Evolutionary conservation across 1,284 basidiomycete species (phyloP), one percentile per base, ranked within the genome.

Genomic region (Pseudozyma sp.): DNA sequence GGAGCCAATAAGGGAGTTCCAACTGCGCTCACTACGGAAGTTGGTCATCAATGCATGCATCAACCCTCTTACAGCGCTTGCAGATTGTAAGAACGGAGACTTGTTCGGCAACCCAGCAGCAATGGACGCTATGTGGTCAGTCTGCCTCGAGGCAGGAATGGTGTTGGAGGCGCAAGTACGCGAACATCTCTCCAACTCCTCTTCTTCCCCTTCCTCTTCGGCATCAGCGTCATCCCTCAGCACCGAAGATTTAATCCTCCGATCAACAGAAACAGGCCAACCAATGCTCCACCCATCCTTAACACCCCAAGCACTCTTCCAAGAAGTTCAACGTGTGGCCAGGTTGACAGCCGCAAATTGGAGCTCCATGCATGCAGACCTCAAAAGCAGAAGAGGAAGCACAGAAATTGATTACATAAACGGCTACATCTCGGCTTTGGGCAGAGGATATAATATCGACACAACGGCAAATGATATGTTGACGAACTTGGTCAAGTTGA

Each of bases 61-160:
- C 86, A 96, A 97, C 82, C 91, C 95, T 0, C 88, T 98, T 70
- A 94, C 94, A 0, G 92, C 93, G 0, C 85, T 97, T 16, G 87
- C 94, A 66, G 89, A 90, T 49, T 92, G 94, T 78, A 88, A 89
- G 59, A 97, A 97, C 80, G 94, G 94, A 18, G 89, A 91, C 0
- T 84, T 87, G n/a, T 79, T 81, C 57, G 81, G 80, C 19, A 77
- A 78, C 14, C 63, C 64, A 35, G 53, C 78, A 13, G 82, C 85
- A 0, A 62, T 65, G 55, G 71, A 79, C 31, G 74, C 78, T 39
- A 78, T 79, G 68, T 76, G 70, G 65, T 65, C 57, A 18, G 65
- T 81, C 13, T 82, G 81, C 50, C 63, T 75, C 55, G 80, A 81
- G 52, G 76, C 72, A 12, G 67, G 72, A 10, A 70, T 70, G 63